Evolutionary conservation across 306 rosid species (phyloP).

Genomic region (Cucurbita ficifolia): DNA sequence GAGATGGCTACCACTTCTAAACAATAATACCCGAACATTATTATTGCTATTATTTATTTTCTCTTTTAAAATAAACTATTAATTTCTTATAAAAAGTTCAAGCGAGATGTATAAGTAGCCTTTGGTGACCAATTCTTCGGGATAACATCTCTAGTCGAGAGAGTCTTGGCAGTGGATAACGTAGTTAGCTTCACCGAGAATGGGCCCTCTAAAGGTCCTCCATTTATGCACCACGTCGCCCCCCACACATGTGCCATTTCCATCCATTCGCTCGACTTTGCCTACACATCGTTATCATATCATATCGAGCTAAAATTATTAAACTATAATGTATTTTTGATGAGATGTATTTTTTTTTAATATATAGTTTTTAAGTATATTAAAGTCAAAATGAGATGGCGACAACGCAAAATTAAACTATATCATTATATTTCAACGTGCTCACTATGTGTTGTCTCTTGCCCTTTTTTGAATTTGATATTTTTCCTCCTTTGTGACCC

Average conservation of each 20-base stretch:
- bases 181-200: constrained; percentile 75
- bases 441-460: background rate
- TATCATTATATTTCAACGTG: background rate
- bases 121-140: constrained; percentile 73
- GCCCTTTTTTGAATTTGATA: background rate
- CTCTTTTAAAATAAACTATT: background rate
- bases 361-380: background rate
- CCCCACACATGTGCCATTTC: constrained; percentile 85
- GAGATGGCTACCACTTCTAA: background rate
- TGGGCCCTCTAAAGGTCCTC: constrained; percentile 66
- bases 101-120: constrained; percentile 62
- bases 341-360: background rate
- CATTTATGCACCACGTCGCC: constrained; percentile 58
- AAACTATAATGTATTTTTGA: background rate
- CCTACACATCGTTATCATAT: constrained; percentile 21
- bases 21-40: background rate
- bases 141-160: constrained; percentile 61
- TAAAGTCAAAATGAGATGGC: background rate
- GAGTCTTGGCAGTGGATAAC: constrained; percentile 31
- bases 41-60: background rate
- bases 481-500: constrained; percentile 4
- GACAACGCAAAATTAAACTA: background rate
- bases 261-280: constrained; percentile 54
- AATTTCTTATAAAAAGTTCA: constrained; percentile 26
- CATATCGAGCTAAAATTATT: background rate